Base-by-base conservation (phyloP, 2,329 filamentous ascomycete genomes). In the Alternaria infectoria region DNA sequence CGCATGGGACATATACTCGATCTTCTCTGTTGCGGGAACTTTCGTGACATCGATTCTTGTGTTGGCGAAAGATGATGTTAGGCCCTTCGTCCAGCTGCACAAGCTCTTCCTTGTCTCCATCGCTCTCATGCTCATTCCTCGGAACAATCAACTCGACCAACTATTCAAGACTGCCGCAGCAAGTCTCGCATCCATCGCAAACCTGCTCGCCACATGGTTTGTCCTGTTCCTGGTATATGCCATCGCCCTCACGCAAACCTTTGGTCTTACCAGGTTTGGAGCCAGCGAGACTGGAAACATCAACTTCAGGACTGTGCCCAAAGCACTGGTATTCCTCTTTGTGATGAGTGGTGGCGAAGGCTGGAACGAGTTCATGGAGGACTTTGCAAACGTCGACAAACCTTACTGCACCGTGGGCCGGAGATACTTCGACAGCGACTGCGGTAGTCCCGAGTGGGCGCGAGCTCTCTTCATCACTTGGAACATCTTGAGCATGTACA, bases 401-500 rank as follows among this genome's bases (percentile, higher is more conserved):
- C 95, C 95, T 0, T 87, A 92, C 55, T 99, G 96, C 80, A 93
- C 94, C 1, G 85, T 90, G 19, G 86, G 86, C 36, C 75, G 83
- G 1, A 86, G 86, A 43, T 97, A 97, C 80, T 95, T 93, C 74
- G 83, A 92, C 45, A 96, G 93, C 73, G 96, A 99, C 81, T 99
- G 96, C 75, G 96, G 96, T 62, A 97, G 95, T 81, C 87, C 89
- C 54, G 87, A 89, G 43, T 99, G 96, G 93, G 93, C 96, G 8
- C 87, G 93, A 55, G 88, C 90, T 32, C 85, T 99, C 10, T 99
- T 99, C 83, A 93, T 98, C 61, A 89, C 91, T 5, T 99, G 96
- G 96, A 99, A 99, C 83, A 95, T 99, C 74, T 87, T 99, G 81
- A 98, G 95, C 91, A 99, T 99, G 96, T 99, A 99, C 82, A 97